Evolutionary conservation across 768 basidiomycete species (phyloP).

Genomic region (Pluteus cervinus): DNA sequence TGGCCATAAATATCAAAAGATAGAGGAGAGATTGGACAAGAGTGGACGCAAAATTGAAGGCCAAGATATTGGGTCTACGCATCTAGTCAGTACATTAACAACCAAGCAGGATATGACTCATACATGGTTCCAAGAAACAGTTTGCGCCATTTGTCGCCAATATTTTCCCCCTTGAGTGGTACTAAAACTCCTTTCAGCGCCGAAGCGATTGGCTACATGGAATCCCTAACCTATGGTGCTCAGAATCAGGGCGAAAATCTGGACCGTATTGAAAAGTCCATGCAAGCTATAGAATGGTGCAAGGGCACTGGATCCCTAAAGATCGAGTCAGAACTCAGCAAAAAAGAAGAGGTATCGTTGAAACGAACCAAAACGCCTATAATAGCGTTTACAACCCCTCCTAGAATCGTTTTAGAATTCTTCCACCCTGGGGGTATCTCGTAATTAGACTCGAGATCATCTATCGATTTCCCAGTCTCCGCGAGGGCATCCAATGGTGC

Average conservation of each 20-base stretch:
- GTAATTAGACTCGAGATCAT: constrained; percentile 55
- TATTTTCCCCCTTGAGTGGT: constrained; percentile 27
- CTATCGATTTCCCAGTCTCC: constrained; percentile 41
- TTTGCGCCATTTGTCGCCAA: constrained; percentile 47
- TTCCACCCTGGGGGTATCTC: constrained; percentile 44
- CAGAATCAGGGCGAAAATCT: constrained; percentile 66
- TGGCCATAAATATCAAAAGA: constrained; percentile 49
- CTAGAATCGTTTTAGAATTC: constrained; percentile 48
- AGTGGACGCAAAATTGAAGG: constrained; percentile 65
- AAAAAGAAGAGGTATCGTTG: neutral
- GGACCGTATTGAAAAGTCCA: constrained; percentile 61
- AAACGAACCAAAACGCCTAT: constrained; percentile 50
- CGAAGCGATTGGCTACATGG: neutral
- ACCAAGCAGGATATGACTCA: constrained; percentile 15
- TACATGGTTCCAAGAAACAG: constrained; percentile 66
- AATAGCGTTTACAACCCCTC: constrained; percentile 35
- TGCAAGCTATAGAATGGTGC: constrained; percentile 67
- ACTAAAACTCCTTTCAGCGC: no score
- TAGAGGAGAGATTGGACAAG: constrained; percentile 54
- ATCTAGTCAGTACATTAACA: constrained; percentile 6
- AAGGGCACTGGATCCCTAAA: constrained; percentile 63
- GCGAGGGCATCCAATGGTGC: constrained; percentile 55
- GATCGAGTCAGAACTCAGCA: constrained; percentile 3
- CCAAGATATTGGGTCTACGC: constrained; percentile 63
- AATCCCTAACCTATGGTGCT: constrained; percentile 50